Base-by-base conservation (phyloP, 441 rosid genomes). In the Jatropha podagrica region DNA sequence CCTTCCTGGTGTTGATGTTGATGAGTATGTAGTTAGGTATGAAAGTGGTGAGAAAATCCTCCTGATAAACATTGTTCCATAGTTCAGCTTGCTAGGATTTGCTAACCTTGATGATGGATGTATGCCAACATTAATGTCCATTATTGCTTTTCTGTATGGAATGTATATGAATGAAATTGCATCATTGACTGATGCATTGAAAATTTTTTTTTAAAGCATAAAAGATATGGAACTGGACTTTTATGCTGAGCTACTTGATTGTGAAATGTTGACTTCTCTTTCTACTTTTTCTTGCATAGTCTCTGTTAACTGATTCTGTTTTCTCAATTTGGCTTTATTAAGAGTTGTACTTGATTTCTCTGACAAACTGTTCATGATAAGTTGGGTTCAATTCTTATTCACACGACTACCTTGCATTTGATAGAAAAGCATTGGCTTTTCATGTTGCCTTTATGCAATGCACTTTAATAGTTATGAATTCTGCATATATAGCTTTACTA, bases 1-100 rank as follows among this genome's bases (percentile, higher is more conserved):
- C 69, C 97, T 96, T 83, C 97, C 98, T 59, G 94, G 96, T 41
- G 97, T 96, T 51, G 99, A 96, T 69, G 95, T 96, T 63, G 97
- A 96, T 69, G 95, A 94, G 79, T 94, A 94, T 46, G 88, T 88
- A 17, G 98, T 96, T 71, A 94, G 82, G 85, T 96, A 96, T 82
- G 87, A 80, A 75, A 92, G 86, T 74, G 91, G 98, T 96, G 88
- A 91, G 87, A 52, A 76, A 54, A 20, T 80, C 32, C 60, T 66
- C 54, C 15, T 59, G 37, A 59, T 38, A 55, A 59, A 18, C 72
- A 74, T 72, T 12, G 27, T 70, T 54, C 17, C 55, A 17, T 71
- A 41, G 61, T 52, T 65, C 32, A 78, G 44, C 18, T 61, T 55
- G 41, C 71, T 64, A 52, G 65, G 9, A 54, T 32, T 80, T 40